Evolutionary conservation across 2,329 filamentous ascomycete genomes (phyloP).

Genomic region (Hortaea werneckii): DNA sequence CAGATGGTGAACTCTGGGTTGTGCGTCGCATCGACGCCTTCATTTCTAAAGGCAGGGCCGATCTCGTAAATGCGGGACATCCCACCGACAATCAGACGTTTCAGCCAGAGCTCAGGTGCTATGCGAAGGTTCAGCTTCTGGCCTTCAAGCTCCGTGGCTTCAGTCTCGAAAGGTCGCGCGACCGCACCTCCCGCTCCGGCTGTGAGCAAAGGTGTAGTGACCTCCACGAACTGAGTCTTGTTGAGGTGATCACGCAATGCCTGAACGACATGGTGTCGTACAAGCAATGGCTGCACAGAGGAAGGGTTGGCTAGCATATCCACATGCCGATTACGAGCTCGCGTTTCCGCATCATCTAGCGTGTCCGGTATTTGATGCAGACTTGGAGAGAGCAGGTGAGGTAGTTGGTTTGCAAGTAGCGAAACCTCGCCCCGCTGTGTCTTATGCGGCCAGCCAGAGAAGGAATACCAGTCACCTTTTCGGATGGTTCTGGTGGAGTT

Average conservation of each 20-base stretch:
- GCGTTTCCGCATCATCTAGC: conserved; percentile 60
- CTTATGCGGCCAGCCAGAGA: conserved; percentile 58
- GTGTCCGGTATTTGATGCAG: conserved; percentile 67
- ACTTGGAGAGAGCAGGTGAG: conserved; percentile 63
- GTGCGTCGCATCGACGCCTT: conserved; percentile 75
- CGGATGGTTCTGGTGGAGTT: conserved; percentile 56
- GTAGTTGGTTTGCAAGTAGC: conserved; percentile 56
- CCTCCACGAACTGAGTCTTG: conserved; percentile 65
- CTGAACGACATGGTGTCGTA: conserved; percentile 65
- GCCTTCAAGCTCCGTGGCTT: conserved; percentile 63
- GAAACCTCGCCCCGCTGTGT: conserved; percentile 69
- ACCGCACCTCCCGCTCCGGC: conserved; percentile 75
- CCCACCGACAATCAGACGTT: conserved; percentile 79
- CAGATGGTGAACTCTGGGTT: conserved; percentile 97
- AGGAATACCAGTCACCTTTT: conserved; percentile 68
- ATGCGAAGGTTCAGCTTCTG: conserved; percentile 70
- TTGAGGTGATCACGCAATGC: conserved; percentile 66
- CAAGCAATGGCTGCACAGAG: conserved; percentile 57
- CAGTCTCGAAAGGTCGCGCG: conserved; percentile 76
- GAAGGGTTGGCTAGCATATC: conserved; percentile 70
- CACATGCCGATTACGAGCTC: conserved; percentile 68
- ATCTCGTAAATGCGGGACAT: conserved; percentile 89
- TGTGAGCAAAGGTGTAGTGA: conserved; percentile 81
- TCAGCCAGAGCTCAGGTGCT: conserved; percentile 90
- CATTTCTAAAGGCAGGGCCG: conserved; percentile 84